A percentile compares a stretch with the other conserved stretches of the same genome.
Conservation (phyloP, 306 rosid species). For the Quercus cerris region DNA sequence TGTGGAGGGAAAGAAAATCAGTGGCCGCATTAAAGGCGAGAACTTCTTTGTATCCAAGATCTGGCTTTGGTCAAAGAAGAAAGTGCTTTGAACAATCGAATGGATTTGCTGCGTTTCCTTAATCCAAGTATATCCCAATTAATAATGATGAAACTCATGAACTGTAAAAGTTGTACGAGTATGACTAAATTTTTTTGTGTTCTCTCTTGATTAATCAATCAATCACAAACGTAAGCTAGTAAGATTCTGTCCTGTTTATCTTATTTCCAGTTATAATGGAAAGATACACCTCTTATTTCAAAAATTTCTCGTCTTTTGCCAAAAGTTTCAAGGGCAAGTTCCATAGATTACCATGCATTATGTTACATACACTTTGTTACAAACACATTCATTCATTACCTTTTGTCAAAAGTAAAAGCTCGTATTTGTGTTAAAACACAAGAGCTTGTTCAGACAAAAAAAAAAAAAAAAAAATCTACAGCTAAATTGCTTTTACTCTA, state of each 20-base stretch:
- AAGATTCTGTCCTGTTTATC: background rate
- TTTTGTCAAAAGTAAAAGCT: too few species aligned
- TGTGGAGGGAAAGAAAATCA: constrained; percentile 59
- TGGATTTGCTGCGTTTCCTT: constrained; percentile 32
- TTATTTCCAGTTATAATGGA: background rate
- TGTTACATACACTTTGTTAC: background rate
- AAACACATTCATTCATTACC: too few species aligned
- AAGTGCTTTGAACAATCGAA: constrained; percentile 31
- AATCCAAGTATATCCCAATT: constrained; percentile 5
- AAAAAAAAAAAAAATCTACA: too few species aligned
- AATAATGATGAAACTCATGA: constrained; percentile 6
- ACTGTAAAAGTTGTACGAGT: background rate
- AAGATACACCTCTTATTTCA: background rate
- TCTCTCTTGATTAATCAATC: constrained; percentile 14
- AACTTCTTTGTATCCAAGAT: constrained; percentile 91
- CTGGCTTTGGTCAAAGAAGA: constrained; percentile 82
- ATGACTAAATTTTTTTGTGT: background rate
- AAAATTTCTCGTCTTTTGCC: background rate
- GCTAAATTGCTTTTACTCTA: too few species aligned
- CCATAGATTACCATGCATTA: background rate
- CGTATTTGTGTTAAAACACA: too few species aligned
- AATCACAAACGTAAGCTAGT: background rate
- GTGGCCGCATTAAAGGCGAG: constrained; percentile 44
- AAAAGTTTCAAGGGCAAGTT: background rate
- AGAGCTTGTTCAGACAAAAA: too few species aligned